Evolutionary conservation across 2,329 filamentous ascomycete species (phyloP).

Genomic region (Waltergamsia citrina): DNA sequence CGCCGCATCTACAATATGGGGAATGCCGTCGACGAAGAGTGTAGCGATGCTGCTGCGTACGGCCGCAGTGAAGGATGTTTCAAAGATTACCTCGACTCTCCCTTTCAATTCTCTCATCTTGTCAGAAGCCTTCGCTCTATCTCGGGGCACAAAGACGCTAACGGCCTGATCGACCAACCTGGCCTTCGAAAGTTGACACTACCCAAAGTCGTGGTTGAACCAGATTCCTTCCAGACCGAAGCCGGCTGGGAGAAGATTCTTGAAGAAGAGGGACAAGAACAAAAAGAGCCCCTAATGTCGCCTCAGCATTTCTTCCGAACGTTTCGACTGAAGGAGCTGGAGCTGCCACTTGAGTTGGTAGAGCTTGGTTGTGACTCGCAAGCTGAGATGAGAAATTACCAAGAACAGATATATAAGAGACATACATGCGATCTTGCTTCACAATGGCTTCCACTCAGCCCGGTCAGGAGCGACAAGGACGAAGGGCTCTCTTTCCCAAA

Average conservation of each 20-base stretch:
- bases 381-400: conserved; percentile 12
- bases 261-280: too few relatives aligned
- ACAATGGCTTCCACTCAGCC: conserved; percentile 19
- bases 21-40: not conserved
- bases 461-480: conserved; percentile 12
- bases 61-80: conserved; percentile 17
- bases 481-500: conserved; percentile 16
- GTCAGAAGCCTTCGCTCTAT: conserved; percentile 8
- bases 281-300: too few relatives aligned
- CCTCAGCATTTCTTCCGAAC: too few relatives aligned
- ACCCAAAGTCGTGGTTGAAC: too few relatives aligned
- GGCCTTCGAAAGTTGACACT: too few relatives aligned
- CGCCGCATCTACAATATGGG: not conserved
- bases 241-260: too few relatives aligned
- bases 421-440: conserved; percentile 10
- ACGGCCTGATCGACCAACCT: not conserved
- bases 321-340: conserved; percentile 2
- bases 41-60: conserved; percentile 12
- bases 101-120: conserved; percentile 16
- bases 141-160: not conserved
- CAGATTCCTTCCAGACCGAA: too few relatives aligned
- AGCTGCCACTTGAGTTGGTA: conserved; percentile 11
- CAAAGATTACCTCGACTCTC: conserved; percentile 10
- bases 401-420: conserved; percentile 9
- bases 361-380: conserved; percentile 12